Conservation (phyloP, 106 monocot genomes). For the Phalaenopsis aphrodite region DNA sequence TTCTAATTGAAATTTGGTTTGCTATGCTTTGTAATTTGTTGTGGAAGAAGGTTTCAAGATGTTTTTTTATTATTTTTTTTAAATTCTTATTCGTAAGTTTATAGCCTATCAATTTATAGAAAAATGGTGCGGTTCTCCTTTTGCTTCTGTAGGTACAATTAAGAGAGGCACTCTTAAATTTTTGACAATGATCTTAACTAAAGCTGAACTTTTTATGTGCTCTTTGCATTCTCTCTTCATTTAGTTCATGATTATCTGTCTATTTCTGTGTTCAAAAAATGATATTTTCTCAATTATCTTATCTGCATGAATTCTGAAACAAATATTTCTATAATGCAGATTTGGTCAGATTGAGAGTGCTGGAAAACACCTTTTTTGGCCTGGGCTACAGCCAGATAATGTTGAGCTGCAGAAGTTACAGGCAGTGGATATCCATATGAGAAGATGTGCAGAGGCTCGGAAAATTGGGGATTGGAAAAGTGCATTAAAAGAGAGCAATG, state of each 20-base stretch:
- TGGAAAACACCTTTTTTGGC: slow-evolving; percentile 18
- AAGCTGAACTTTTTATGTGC: not conserved
- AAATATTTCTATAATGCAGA: slow-evolving; percentile 11
- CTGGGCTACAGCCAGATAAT: slow-evolving; percentile 17
- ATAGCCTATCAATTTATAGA: not conserved
- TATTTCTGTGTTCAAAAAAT: not conserved
- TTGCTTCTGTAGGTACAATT: not conserved
- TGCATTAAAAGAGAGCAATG: slow-evolving; percentile 36
- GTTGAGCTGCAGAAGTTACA: slow-evolving; percentile 32
- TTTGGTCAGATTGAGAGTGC: slow-evolving; percentile 44
- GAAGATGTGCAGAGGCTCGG: slow-evolving; percentile 16
- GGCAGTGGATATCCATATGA: slow-evolving; percentile 26
- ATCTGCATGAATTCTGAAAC: not conserved
- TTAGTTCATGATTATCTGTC: not conserved
- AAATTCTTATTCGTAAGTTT: not conserved
- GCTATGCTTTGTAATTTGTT: too few species aligned
- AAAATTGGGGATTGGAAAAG: slow-evolving; percentile 39
- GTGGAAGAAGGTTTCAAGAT: too few species aligned
- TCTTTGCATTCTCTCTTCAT: not conserved
- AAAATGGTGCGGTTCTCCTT: not conserved
- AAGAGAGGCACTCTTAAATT: not conserved
- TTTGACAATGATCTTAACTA: not conserved
- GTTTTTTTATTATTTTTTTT: too few species aligned
- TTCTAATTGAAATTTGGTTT: too few species aligned
- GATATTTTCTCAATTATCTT: not conserved